Conservation (phyloP, 2,329 filamentous ascomycete genomes). For the Periconia macrospinosa region DNA sequence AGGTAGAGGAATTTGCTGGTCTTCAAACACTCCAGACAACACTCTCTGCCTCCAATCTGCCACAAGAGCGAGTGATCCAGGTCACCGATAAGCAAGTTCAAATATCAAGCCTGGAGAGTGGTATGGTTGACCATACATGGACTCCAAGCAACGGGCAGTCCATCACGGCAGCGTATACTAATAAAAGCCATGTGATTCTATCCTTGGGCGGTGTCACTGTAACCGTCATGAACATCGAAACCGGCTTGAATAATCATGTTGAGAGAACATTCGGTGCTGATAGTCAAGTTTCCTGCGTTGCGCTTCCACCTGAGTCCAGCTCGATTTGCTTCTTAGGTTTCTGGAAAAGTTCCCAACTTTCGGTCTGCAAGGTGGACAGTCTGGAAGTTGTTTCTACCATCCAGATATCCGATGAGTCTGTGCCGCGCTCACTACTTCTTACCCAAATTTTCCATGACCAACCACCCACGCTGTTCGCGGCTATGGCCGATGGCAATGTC, state of each 20-base stretch:
- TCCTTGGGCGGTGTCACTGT: slow-evolving; percentile 75
- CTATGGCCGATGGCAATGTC: slow-evolving; percentile 90
- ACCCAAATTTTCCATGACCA: slow-evolving; percentile 71
- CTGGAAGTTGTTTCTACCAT: slow-evolving; percentile 67
- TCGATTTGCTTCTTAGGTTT: slow-evolving; percentile 80
- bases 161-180: slow-evolving; percentile 80
- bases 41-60: slow-evolving; percentile 68
- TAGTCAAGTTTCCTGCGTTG: slow-evolving; percentile 84
- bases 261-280: slow-evolving; percentile 64
- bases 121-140: slow-evolving; percentile 63
- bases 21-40: slow-evolving; percentile 72
- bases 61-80: slow-evolving; percentile 69
- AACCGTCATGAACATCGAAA: slow-evolving; percentile 59
- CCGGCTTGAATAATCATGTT: slow-evolving; percentile 60
- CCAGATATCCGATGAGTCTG: slow-evolving; percentile 63
- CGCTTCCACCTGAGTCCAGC: slow-evolving; percentile 66
- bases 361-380: slow-evolving; percentile 69
- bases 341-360: slow-evolving; percentile 80
- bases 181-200: slow-evolving; percentile 69
- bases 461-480: slow-evolving; percentile 78
- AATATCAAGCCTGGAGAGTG: slow-evolving; percentile 63
- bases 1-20: slow-evolving; percentile 75
- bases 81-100: slow-evolving; percentile 68
- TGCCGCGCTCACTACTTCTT: slow-evolving; percentile 80
- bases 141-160: slow-evolving; percentile 48